Base-by-base conservation (phyloP, 768 basidiomycete species). In the Mycena floridula region DNA sequence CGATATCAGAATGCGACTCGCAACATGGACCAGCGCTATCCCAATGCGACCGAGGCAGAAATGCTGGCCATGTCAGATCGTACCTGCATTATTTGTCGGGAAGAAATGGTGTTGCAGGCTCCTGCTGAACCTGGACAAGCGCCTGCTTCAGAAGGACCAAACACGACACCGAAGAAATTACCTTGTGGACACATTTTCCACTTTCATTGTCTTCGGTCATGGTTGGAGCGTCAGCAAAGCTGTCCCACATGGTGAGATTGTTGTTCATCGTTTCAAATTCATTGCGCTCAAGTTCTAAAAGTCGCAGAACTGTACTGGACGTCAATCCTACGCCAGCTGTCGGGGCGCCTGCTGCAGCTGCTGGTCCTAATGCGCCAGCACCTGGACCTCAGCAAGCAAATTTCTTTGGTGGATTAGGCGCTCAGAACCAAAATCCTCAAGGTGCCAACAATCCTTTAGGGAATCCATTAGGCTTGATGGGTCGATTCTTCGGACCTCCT, bases 181-280 rank as follows among this genome's bases (percentile, higher is more conserved):
- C 90, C 87, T 7, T 99, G 96, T 65, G 94, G 94, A 1, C 96
- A 99, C 61, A 82, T 96, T 35, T 99, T 99, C 69, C 96, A 99
- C 65, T 95, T 97, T 61, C 83, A 97, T 57, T 99, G 96, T 63
- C 76, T 99, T 50, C 77, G 92, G 30, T 94, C 91, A 18, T 99
- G 96, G 96, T 76, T 99, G 22, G 96, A 99, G 63, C 77, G 96
- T 36, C 96, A 99, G 62, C 96, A 98, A 63, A 98, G 89, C 54
- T 99, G 96, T 61, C 96, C 96, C 2, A 99, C 96, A 32, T 99
- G 95, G 95, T 95, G 40, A 63, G 84, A 63, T 25, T 18, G 45
- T 46, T 40, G 20, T 28, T 30, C 13, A 24, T 25, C 35, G 20
- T 35, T 12, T 28, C 12, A 46, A 55, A 26, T 28, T 32, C 15